Evolutionary conservation across 495 filamentous ascomycete genomes (phyloP).

Genomic region (Gamarada debralockiae): DNA sequence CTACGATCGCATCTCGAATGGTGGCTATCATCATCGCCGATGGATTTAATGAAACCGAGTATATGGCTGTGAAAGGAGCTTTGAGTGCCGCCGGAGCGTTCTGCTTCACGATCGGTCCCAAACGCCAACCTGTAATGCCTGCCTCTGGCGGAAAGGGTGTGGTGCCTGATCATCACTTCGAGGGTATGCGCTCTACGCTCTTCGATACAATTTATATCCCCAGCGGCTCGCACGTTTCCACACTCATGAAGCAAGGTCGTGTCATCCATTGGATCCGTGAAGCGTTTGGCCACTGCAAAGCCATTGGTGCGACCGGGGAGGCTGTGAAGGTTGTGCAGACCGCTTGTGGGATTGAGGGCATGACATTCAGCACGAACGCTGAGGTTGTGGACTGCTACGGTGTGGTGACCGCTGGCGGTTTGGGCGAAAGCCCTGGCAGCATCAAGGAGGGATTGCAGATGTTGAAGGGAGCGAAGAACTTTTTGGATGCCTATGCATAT

Average conservation of each 20-base stretch:
- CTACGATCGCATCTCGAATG: constrained; percentile 67
- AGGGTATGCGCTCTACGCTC: constrained; percentile 78
- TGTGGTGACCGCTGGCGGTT: constrained; percentile 56
- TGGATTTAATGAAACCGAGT: constrained; percentile 67
- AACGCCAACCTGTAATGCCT: constrained; percentile 56
- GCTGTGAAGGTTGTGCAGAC: constrained; percentile 59
- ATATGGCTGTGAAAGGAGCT: constrained; percentile 58
- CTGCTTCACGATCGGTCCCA: constrained; percentile 66
- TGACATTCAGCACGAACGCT: constrained; percentile 40
- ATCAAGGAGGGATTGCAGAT: constrained; percentile 53
- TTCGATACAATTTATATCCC: constrained; percentile 83
- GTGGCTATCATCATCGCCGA: constrained; percentile 80
- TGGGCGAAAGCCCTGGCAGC: constrained; percentile 40
- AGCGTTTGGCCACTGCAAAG: constrained; percentile 76
- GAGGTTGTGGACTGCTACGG: constrained; percentile 64
- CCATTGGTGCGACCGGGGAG: constrained; percentile 72
- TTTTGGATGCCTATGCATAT: constrained; percentile 63
- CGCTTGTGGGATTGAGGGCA: constrained; percentile 51
- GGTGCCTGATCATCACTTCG: constrained; percentile 74
- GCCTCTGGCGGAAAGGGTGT: constrained; percentile 50
- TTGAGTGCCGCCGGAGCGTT: constrained; percentile 59
- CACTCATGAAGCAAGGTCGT: constrained; percentile 67
- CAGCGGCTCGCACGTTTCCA: constrained; percentile 61
- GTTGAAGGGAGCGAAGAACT: constrained; percentile 56
- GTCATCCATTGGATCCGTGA: constrained; percentile 82